Evolutionary conservation across 495 filamentous ascomycete genomes (phyloP).

Genomic region (Saxophila tyrrhenica): DNA sequence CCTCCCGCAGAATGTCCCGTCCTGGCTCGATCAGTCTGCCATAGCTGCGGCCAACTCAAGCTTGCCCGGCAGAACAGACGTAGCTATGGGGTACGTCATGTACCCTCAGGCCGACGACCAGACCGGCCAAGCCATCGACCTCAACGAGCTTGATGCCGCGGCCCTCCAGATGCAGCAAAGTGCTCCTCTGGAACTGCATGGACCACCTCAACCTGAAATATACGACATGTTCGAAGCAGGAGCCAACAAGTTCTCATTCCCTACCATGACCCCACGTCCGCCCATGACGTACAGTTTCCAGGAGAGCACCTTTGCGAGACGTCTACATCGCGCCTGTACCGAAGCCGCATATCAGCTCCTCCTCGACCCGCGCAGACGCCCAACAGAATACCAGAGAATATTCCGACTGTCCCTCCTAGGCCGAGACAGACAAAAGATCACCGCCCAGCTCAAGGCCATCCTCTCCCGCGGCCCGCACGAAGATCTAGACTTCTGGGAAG

Average conservation of each 20-base stretch:
- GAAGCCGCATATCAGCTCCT: constrained; percentile 56
- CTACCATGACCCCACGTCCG: background rate
- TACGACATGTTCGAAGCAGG: background rate
- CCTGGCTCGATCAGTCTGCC: constrained; percentile 12
- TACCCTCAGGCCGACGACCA: background rate
- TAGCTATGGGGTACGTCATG: background rate
- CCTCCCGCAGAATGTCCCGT: constrained; percentile 26
- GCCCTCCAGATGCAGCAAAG: background rate
- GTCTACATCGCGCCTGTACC: constrained; percentile 53
- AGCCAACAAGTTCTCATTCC: background rate
- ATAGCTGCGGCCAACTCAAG: background rate
- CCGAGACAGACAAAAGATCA: constrained; percentile 39
- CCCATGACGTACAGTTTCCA: constrained; percentile 37
- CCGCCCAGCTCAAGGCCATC: constrained; percentile 33
- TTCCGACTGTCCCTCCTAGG: constrained; percentile 57
- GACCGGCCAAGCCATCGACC: background rate
- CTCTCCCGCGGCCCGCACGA: constrained; percentile 35
- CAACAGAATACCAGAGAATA: constrained; percentile 39
- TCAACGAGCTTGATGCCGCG: background rate
- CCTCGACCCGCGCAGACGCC: constrained; percentile 40
- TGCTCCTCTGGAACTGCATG: background rate
- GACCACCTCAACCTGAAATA: background rate
- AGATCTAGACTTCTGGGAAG: constrained; percentile 46
- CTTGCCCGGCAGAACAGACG: background rate
- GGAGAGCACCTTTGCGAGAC: constrained; percentile 59